Base-by-base conservation (phyloP, 495 filamentous ascomycete genomes). In the Aspergillus affinis region DNA sequence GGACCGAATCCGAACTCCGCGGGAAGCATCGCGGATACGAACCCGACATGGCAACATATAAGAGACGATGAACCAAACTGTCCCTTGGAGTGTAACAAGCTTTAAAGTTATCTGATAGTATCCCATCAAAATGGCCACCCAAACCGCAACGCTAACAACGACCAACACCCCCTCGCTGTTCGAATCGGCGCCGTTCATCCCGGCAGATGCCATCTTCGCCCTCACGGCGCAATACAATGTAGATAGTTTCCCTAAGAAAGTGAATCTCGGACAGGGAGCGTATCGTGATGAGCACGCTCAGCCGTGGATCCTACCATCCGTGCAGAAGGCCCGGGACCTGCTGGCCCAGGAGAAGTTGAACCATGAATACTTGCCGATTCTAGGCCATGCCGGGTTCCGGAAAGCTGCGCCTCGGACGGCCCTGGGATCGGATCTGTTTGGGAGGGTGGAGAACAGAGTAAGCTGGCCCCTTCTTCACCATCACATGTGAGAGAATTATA, bases 301-400 rank as follows among this genome's bases (percentile, higher is more conserved):
- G 15, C 76, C 78, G 10, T 81, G 77, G 78, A 59, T 78, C 10
- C 65, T 79, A 2, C 69, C 75, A 0, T 68, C 73, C 0, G 74
- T 78, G 5, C 51, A 56, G 0, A 57, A 61, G 41, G 63, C 60
- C 10, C 64, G 70, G 2, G 57, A 67, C 18, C 51, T 62, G 9
- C 54, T 69, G 0, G 36, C 59, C 29, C 23, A 48, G 7, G 20
- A 63, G 21, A 65, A 61, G 0, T 32, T 65, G 15, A 61, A 66
- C 9, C 73, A 77, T 62, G 75, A 77, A 59, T 76, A 75, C 58
- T 65, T 77, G 2, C 72, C 75, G 0, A 77, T 78, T 32, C 51
- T 72, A 9, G 75, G 76, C 0, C 61, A 75, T 12, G 30, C 46
- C 15, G 17, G 21, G 18, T 74, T 77, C 21, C 62, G 72, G 9